These are phyloP conservation scores for Geoglossum glabrum DNA, from an alignment of 495 filamentous ascomycete genomes.

Conservation along the genomic window DNA sequence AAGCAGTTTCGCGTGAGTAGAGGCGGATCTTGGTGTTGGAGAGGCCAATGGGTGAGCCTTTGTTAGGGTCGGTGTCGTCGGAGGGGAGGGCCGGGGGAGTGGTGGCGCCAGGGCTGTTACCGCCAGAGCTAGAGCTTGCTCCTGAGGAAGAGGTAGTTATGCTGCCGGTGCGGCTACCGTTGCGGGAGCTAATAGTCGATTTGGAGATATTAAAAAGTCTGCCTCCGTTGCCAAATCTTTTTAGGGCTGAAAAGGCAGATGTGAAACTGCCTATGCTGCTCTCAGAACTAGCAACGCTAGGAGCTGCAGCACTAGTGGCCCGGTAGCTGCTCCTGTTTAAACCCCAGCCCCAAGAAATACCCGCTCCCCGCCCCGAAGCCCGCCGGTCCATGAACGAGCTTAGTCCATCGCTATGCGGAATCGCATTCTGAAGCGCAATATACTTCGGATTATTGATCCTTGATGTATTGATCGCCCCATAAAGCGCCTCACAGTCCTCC, in stretches of 20 bases:
- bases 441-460: slow-evolving; percentile 77
- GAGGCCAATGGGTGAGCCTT: slow-evolving; percentile 35
- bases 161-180: slow-evolving; percentile 35
- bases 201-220: slow-evolving; percentile 61
- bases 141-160: slow-evolving; percentile 32
- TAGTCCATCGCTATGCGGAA: slow-evolving; percentile 17
- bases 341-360: slow-evolving; percentile 10
- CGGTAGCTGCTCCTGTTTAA: slow-evolving; percentile 2
- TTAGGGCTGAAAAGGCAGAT: slow-evolving; percentile 50
- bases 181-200: slow-evolving; percentile 34
- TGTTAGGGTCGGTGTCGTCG: slow-evolving; percentile 30
- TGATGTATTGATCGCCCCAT: slow-evolving; percentile 61
- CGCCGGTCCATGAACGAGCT: slow-evolving; percentile 22
- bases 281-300: slow-evolving; percentile 24
- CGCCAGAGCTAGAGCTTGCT: slow-evolving; percentile 16
- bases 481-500: slow-evolving; percentile 61
- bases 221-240: slow-evolving; percentile 44
- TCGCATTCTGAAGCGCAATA: slow-evolving; percentile 58
- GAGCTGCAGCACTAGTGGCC: slow-evolving; percentile 24
- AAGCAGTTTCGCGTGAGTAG: slow-evolving; percentile 53
- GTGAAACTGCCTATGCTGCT: slow-evolving; percentile 34
- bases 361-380: slow-evolving; percentile 15
- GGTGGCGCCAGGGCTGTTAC: slow-evolving; percentile 24
- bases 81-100: slow-evolving; percentile 11
- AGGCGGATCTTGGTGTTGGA: slow-evolving; percentile 66